These are phyloP conservation scores for Diplotaxis tenuifolia DNA, from an alignment of 345 rosid species.

Conservation along the genomic window DNA sequence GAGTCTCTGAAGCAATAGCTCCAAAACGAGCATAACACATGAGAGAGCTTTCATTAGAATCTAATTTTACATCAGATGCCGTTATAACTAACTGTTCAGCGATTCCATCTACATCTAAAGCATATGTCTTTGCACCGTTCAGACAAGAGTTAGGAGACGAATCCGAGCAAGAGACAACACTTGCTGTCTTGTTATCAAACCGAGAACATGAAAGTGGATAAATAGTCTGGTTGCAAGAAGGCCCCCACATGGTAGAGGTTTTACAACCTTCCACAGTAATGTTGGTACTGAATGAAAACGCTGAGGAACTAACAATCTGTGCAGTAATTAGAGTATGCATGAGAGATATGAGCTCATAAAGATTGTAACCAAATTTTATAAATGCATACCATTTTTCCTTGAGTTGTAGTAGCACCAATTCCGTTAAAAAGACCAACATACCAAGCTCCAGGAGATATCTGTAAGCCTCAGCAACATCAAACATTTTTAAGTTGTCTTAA, in stretches of 20 bases:
- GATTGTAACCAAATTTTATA: neutral
- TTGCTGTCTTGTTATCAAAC: slow-evolving; percentile 45
- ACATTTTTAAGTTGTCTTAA: neutral
- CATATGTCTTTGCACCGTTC: slow-evolving; percentile 55
- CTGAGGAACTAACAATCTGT: slow-evolving; percentile 72
- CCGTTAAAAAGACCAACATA: slow-evolving; percentile 94
- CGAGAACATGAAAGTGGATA: slow-evolving; percentile 60
- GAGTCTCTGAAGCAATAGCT: slow-evolving; percentile 59
- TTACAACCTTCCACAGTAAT: slow-evolving; percentile 85
- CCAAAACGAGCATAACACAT: slow-evolving; percentile 77
- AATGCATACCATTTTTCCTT: slow-evolving; percentile 74
- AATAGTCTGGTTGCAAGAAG: slow-evolving; percentile 79
- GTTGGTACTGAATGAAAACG: slow-evolving; percentile 75
- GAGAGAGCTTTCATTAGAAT: slow-evolving; percentile 45
- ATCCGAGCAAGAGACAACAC: slow-evolving; percentile 55
- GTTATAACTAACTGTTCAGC: slow-evolving; percentile 56
- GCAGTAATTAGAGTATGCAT: slow-evolving; percentile 34
- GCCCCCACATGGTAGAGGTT: slow-evolving; percentile 71
- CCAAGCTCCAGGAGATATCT: slow-evolving; percentile 88
- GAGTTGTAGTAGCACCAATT: slow-evolving; percentile 76
- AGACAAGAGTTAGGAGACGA: slow-evolving; percentile 52
- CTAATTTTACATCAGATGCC: slow-evolving; percentile 43
- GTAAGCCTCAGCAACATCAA: slow-evolving; percentile 8
- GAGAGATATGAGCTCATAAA: slow-evolving; percentile 9
- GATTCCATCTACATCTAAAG: slow-evolving; percentile 56